These are phyloP conservation scores for Dissoconium aciculare DNA, from an alignment of 2,329 filamentous ascomycete genomes.

Conservation along the genomic window DNA sequence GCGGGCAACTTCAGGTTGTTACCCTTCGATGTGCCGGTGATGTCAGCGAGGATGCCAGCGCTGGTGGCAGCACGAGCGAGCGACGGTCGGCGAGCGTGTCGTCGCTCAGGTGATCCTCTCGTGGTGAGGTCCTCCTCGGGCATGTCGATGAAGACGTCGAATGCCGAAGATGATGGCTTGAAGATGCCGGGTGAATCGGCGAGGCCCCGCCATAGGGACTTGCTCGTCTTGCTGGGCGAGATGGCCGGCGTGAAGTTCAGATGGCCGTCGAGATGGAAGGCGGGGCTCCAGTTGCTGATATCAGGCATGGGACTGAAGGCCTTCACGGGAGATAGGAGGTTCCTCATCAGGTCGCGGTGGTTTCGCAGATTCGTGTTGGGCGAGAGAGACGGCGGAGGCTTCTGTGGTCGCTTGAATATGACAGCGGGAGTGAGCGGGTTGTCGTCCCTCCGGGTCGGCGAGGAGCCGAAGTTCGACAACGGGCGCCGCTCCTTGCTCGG, in stretches of 20 bases:
- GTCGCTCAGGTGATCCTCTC: conserved; percentile 53
- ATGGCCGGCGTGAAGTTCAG: conserved; percentile 33
- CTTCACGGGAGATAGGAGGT: conserved; percentile 64
- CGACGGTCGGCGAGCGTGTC: conserved; percentile 43
- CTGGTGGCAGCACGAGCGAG: conserved; percentile 49
- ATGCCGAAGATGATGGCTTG: conserved; percentile 22
- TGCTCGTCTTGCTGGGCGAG: conserved; percentile 19
- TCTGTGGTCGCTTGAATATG: conserved; percentile 56
- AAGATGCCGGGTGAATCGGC: conserved; percentile 17
- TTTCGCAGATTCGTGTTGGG: conserved; percentile 84
- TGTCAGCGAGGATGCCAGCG: conserved; percentile 45
- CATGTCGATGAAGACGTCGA: conserved; percentile 44
- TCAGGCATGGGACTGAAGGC: conserved; percentile 35
- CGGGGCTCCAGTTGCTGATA: conserved; percentile 49
- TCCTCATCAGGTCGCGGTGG: conserved; percentile 68
- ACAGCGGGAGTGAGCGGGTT: conserved; percentile 65
- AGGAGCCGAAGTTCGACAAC: conserved; percentile 25
- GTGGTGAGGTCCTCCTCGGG: conserved; percentile 29
- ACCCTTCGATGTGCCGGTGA: conserved; percentile 40
- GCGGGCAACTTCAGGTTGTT: conserved; percentile 27
- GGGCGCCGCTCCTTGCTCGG: conserved; percentile 51
- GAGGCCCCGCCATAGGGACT: conserved; percentile 23
- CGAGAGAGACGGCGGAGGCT: conserved; percentile 62
- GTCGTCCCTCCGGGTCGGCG: conserved; percentile 26
- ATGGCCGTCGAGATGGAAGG: conserved; percentile 47